Evolutionary conservation across 495 filamentous ascomycete species (phyloP).

Genomic region (Penicillium canescens): DNA sequence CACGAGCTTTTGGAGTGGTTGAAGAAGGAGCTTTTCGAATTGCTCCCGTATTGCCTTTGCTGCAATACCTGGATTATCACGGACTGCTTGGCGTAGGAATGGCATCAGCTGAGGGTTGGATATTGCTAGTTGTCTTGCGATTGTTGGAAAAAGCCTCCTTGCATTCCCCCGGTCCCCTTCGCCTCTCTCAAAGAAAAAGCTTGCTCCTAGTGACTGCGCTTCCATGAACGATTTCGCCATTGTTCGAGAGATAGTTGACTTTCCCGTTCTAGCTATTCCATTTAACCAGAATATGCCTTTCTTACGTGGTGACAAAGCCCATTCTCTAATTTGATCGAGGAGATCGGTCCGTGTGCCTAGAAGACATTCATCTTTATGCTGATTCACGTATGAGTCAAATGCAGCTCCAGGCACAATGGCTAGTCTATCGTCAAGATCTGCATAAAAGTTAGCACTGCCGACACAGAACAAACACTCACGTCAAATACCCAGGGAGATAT

Average conservation of each 20-base stretch:
- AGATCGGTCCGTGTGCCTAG: background rate
- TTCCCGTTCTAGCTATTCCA: slow-evolving; percentile 41
- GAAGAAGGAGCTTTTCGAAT: slow-evolving; percentile 46
- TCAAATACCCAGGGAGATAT: background rate
- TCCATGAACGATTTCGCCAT: slow-evolving; percentile 10
- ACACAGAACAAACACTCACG: background rate
- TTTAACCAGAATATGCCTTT: slow-evolving; percentile 40
- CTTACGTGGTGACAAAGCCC: background rate
- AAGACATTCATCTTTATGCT: background rate
- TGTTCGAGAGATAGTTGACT: slow-evolving; percentile 35
- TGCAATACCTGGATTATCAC: slow-evolving; percentile 28
- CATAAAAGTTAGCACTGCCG: slow-evolving; percentile 35
- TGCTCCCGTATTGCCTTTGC: slow-evolving; percentile 40
- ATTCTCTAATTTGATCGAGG: background rate
- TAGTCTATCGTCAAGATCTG: no score
- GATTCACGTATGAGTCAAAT: background rate
- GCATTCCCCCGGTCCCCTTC: slow-evolving; percentile 39
- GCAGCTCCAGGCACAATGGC: no score
- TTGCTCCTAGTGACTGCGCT: slow-evolving; percentile 20
- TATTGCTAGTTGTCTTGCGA: slow-evolving; percentile 39
- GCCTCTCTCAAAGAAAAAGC: no score
- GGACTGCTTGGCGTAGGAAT: slow-evolving; percentile 32
- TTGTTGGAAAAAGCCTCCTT: slow-evolving; percentile 40
- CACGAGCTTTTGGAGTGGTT: slow-evolving; percentile 24
- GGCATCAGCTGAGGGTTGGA: slow-evolving; percentile 20